Percentiles rank a stretch among this genome's conserved stretches.
Evolutionary conservation across 1,284 basidiomycete species (phyloP).

Genomic region (Rhizoctonia solani): DNA sequence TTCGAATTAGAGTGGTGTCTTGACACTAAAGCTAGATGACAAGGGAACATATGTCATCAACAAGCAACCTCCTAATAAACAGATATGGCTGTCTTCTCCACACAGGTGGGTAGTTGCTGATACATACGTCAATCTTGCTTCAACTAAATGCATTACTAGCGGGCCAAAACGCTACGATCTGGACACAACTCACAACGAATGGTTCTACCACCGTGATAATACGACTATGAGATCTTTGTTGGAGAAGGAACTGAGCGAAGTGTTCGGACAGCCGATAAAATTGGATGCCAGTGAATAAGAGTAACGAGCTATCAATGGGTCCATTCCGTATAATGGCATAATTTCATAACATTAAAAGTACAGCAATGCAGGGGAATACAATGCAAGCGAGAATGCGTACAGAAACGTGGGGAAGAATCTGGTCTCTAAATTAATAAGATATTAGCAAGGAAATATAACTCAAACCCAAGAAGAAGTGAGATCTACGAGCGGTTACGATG

Average conservation of each 20-base stretch:
- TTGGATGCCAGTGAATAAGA: slow-evolving; percentile 43
- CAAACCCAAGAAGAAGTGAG: neutral
- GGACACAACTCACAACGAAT: slow-evolving; percentile 57
- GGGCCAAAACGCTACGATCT: slow-evolving; percentile 92
- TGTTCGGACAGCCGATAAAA: slow-evolving; percentile 40
- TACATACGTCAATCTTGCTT: neutral
- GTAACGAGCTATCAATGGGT: neutral
- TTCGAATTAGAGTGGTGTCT: slow-evolving; percentile 73
- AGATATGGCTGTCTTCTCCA: slow-evolving; percentile 97
- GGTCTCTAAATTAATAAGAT: too few species aligned
- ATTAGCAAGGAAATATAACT: too few species aligned
- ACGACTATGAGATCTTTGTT: slow-evolving; percentile 66
- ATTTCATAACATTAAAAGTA: neutral
- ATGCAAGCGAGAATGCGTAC: neutral
- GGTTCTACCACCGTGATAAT: slow-evolving; percentile 79
- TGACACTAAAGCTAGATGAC: slow-evolving; percentile 81
- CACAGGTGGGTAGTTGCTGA: slow-evolving; percentile 57
- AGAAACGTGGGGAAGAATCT: neutral
- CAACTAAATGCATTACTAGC: slow-evolving; percentile 49
- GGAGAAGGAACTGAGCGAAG: slow-evolving; percentile 61
- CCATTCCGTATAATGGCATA: neutral
- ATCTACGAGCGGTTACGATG: slow-evolving; percentile 45
- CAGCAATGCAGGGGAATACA: neutral
- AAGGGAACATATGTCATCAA: slow-evolving; percentile 98
- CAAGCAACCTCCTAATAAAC: slow-evolving; percentile 98